phyloP scores from a whole-genome alignment of 2,329 filamentous ascomycete species.

The Triangularia setosa region DNA sequence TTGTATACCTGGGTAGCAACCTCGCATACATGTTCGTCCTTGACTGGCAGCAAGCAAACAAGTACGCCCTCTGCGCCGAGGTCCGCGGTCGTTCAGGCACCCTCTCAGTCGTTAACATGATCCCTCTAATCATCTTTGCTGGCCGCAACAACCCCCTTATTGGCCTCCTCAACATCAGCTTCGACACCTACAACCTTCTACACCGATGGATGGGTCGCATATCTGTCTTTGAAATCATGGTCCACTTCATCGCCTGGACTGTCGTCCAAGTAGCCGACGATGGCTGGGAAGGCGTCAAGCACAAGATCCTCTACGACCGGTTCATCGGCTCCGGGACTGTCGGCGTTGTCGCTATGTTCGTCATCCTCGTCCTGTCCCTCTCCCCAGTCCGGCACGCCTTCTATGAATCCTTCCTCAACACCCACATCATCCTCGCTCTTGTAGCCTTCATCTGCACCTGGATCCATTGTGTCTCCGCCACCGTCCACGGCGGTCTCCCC shows the following conservation, averaged over 20 bases:
- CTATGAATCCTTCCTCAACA: conserved; percentile 91
- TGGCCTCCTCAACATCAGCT: conserved; percentile 74
- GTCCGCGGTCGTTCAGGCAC: conserved; percentile 82
- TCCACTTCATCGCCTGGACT: conserved; percentile 70
- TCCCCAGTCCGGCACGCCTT: conserved; percentile 88
- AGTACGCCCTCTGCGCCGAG: conserved; percentile 68
- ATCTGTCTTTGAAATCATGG: conserved; percentile 62
- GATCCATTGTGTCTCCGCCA: conserved; percentile 69
- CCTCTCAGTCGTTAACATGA: conserved; percentile 82
- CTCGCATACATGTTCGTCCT: conserved; percentile 59
- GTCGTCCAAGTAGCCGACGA: conserved; percentile 65
- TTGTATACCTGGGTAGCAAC: conserved; percentile 57
- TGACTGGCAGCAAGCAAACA: conserved; percentile 55
- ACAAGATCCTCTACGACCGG: conserved; percentile 51
- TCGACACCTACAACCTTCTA: conserved; percentile 92
- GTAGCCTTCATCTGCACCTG: conserved; percentile 68
- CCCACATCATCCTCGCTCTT: conserved; percentile 74
- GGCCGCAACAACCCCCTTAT: conserved; percentile 94
- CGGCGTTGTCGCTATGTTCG: conserved; percentile 56
- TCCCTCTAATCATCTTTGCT: conserved; percentile 84
- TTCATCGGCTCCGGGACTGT: conserved; percentile 60
- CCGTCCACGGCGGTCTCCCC: conserved; percentile 61
- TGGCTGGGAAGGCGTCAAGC: conserved; percentile 56
- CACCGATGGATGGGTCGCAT: conserved; percentile 81
- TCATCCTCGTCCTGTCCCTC: conserved; percentile 66